Percentiles rank a stretch among this genome's conserved stretches.
Conservation (phyloP, 2,329 filamentous ascomycete species). For the Aspergillus eucalypticola region DNA sequence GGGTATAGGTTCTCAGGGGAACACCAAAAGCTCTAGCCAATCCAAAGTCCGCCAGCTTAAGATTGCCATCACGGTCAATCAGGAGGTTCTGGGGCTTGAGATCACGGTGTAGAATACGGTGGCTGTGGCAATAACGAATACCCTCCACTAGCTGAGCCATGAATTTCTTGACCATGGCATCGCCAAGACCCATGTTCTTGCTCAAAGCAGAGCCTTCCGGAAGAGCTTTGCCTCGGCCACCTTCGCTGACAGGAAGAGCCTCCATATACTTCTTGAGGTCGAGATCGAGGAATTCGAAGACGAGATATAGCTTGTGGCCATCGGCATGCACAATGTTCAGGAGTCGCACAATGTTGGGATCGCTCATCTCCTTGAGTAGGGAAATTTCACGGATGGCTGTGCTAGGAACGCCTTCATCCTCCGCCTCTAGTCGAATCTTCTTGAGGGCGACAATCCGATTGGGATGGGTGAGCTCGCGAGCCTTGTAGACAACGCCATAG, state of each 20-base stretch:
- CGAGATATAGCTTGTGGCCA: constrained; percentile 90
- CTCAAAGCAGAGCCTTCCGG: constrained; percentile 71
- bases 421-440: constrained; percentile 92
- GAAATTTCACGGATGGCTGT: constrained; percentile 95
- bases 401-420: constrained; percentile 90
- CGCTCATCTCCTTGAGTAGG: constrained; percentile 89
- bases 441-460: constrained; percentile 89
- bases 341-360: constrained; percentile 84
- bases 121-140: constrained; percentile 83
- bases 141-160: constrained; percentile 86
- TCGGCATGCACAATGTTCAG: constrained; percentile 93
- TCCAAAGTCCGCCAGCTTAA: constrained; percentile 89
- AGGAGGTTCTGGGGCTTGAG: constrained; percentile 89
- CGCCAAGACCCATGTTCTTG: constrained; percentile 70
- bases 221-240: constrained; percentile 79
- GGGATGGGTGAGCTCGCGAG: constrained; percentile 76
- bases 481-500: constrained; percentile 95
- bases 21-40: constrained; percentile 88
- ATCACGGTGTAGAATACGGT: constrained; percentile 83
- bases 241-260: constrained; percentile 77
- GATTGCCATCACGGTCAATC: constrained; percentile 81
- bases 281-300: constrained; percentile 87
- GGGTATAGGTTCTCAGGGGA: constrained; percentile 85
- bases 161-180: constrained; percentile 86
- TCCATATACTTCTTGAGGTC: constrained; percentile 98